Conservation (phyloP, 177 flowering plant species). For the Viscum album region DNA sequence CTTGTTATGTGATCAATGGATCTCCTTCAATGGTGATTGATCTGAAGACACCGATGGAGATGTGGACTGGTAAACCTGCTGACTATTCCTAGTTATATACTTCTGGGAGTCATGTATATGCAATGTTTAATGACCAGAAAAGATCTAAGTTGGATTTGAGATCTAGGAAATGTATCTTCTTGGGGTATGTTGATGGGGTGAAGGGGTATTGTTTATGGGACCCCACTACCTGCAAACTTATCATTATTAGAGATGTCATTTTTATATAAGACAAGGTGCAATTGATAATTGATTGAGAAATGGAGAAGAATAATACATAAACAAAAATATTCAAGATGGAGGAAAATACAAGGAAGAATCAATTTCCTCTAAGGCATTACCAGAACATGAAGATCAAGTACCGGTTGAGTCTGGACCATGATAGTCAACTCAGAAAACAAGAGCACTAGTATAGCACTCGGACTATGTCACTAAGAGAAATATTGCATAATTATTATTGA, state of each 20-base stretch:
- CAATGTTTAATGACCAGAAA: background rate
- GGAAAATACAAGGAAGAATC: background rate
- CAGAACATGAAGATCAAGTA: background rate
- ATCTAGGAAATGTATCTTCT: background rate
- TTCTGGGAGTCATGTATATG: background rate
- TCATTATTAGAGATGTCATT: background rate
- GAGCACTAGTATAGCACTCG: background rate
- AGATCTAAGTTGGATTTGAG: background rate
- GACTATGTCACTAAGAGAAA: background rate
- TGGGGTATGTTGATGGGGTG: background rate
- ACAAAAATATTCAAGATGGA: background rate
- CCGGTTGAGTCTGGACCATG: background rate
- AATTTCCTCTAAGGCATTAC: background rate
- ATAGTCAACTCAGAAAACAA: background rate
- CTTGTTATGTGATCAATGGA: background rate
- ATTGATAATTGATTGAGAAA: too few relatives aligned
- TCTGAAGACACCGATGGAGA: background rate
- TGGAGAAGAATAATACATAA: background rate
- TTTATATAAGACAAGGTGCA: background rate
- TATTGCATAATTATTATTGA: background rate
- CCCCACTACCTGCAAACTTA: background rate
- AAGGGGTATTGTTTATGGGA: background rate
- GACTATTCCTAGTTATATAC: background rate
- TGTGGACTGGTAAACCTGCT: background rate
- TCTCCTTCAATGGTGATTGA: background rate